A percentile compares a stretch with the other conserved stretches of the same genome.
Conservation (phyloP, 805 yeast genomes). For the Kuraishia piskuri region DNA sequence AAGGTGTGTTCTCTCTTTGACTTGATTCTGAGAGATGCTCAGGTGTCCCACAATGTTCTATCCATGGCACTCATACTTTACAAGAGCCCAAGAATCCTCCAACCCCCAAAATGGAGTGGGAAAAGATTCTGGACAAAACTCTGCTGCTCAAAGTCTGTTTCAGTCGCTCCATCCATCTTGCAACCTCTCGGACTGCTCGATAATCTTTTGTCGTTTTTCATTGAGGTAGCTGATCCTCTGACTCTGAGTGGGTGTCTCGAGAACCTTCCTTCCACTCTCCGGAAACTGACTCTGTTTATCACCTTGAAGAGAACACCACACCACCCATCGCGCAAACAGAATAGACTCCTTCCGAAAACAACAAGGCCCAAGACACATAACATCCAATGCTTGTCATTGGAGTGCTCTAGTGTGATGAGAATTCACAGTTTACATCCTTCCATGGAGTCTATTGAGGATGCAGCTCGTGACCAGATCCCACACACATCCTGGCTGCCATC, state of each 20-base stretch:
- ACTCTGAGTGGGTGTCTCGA: not conserved
- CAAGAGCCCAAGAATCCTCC: not conserved
- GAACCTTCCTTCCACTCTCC: not conserved
- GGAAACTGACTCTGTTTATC: not conserved
- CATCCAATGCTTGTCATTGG: not conserved
- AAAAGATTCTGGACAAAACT: too few species aligned
- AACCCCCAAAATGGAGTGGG: not conserved
- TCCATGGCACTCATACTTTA: not conserved
- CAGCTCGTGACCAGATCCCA: too few species aligned
- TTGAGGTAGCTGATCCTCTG: not conserved
- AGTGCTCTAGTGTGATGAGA: not conserved
- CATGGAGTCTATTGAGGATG: not conserved
- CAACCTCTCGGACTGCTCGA: not conserved
- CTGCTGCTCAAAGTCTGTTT: not conserved
- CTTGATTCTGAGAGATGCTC: not conserved
- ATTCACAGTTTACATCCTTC: not conserved
- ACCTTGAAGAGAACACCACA: not conserved
- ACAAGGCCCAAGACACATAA: not conserved
- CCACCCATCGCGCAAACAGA: not conserved
- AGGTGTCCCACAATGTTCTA: not conserved
- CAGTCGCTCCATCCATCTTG: not conserved
- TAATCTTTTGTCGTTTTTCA: not conserved
- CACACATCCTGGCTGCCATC: not conserved
- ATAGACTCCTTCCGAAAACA: too few species aligned
- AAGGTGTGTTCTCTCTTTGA: not conserved